Evolutionary conservation across 768 basidiomycete species (phyloP).

Genomic region (Leccinum rimulosum): DNA sequence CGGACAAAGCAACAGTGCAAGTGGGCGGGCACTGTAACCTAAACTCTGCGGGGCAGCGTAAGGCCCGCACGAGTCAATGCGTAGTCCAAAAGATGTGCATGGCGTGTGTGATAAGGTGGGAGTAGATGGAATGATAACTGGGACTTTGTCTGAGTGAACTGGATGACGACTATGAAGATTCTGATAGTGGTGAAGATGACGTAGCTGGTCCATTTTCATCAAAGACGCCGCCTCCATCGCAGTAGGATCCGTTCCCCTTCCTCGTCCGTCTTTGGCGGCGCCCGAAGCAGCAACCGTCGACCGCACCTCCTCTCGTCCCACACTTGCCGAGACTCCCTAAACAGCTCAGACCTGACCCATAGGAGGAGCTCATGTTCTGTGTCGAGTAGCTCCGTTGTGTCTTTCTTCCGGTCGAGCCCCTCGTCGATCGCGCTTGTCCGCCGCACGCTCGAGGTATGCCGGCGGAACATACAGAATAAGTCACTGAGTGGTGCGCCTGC

Average conservation of each 20-base stretch:
- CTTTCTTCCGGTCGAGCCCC: conserved; percentile 47
- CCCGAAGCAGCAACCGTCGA: conserved; percentile 32
- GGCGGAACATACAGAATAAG: conserved; percentile 54
- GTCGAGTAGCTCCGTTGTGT: conserved; percentile 68
- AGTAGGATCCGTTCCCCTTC: background rate
- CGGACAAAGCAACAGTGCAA: too few relatives aligned
- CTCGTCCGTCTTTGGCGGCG: background rate
- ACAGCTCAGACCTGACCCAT: conserved; percentile 72
- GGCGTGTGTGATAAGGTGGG: conserved; percentile 70
- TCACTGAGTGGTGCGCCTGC: conserved; percentile 36
- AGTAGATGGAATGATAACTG: conserved; percentile 63
- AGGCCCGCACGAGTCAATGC: conserved; percentile 35
- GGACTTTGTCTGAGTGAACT: conserved; percentile 13
- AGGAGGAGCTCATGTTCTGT: conserved; percentile 69
- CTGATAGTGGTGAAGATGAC: background rate
- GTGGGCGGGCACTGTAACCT: too few relatives aligned
- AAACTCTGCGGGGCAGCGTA: too few relatives aligned
- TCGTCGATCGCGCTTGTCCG: conserved; percentile 51
- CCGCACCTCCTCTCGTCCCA: conserved; percentile 39
- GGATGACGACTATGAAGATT: background rate
- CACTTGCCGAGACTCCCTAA: conserved; percentile 44
- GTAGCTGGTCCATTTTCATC: background rate
- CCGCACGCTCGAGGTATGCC: conserved; percentile 43
- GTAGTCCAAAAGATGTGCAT: conserved; percentile 78
- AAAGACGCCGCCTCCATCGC: background rate